Base-by-base conservation (phyloP, 1,284 basidiomycete genomes). In the Lentinus polychrous region DNA sequence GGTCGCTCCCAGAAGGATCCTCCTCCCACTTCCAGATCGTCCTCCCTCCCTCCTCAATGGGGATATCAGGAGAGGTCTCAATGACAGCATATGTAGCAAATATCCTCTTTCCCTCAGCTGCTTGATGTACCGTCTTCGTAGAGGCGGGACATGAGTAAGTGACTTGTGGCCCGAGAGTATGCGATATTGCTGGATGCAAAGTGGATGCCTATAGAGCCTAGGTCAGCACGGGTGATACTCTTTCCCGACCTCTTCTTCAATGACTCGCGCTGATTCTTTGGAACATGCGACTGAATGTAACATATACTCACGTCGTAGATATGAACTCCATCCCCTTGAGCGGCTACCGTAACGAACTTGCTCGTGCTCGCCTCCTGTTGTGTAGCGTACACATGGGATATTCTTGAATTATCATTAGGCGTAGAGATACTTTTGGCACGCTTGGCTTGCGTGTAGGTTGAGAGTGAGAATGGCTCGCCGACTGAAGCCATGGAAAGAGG, bases 251-350 rank as follows among this genome's bases (percentile, higher is more conserved):
- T 27, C 27, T 27, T 27, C 10, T 10, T 10, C 4, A 27, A n/a
- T n/a, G n/a, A n/a, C n/a, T n/a, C n/a, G n/a, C n/a, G n/a, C n/a
- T n/a, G n/a, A n/a, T n/a, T n/a, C n/a, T n/a, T n/a, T n/a, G n/a
- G 36, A 32, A 17, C 49, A 22, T 38, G 24, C 40, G 17, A 32
- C 2, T 33, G 33, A 24, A 49, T 44, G 33, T 37, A 33, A 3
- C 18, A 17, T 69, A 34, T 17, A 59, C 78, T 61, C 60, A 87
- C 85, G 61, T 88, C 81, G 48, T 85, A 64, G 43, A 88, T 61
- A 65, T 88, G 83, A 39, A 88, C 66, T 17, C 86, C 86, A 51
- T 89, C 83, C 53, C 74, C 75, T 52, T 85, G 82, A 15, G 74
- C 79, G 12, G 82, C 75, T 51, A 85, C 70, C 1, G 83, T 81